These are phyloP conservation scores for Polytolypa hystricis DNA, from an alignment of 2,329 filamentous ascomycete genomes.

Conservation along the genomic window DNA sequence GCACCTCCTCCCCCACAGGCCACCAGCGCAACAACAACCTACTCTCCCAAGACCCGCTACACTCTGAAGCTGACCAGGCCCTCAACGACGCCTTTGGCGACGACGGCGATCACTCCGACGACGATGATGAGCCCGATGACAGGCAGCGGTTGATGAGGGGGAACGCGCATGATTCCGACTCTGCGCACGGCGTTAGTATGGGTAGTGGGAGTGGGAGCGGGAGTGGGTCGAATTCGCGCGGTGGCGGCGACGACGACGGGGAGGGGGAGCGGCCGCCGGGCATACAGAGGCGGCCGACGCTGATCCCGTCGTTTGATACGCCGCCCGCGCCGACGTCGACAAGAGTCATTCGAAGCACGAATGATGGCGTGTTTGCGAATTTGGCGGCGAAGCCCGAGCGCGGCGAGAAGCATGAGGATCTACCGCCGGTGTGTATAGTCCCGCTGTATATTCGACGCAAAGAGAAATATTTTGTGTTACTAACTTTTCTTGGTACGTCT, in stretches of 20 bases:
- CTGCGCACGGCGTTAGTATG: no score
- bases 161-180: slow-evolving; percentile 35
- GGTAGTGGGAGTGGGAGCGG: no score
- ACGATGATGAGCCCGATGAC: slow-evolving; percentile 66
- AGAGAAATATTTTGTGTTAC: not conserved
- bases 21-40: slow-evolving; percentile 33
- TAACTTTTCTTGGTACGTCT: slow-evolving; percentile 9
- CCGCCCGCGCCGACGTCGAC: slow-evolving; percentile 26
- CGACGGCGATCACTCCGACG: slow-evolving; percentile 60
- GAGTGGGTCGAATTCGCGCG: not conserved
- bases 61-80: slow-evolving; percentile 58
- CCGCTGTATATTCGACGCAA: not conserved
- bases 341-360: slow-evolving; percentile 42
- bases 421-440: slow-evolving; percentile 73
- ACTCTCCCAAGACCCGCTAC: slow-evolving; percentile 42
- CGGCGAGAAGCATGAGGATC: slow-evolving; percentile 73
- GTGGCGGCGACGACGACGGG: slow-evolving; percentile 8
- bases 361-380: slow-evolving; percentile 95
- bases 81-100: slow-evolving; percentile 88
- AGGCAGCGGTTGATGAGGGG: slow-evolving; percentile 75
- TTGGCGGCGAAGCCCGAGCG: slow-evolving; percentile 79
- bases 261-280: slow-evolving; percentile 13
- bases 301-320: slow-evolving; percentile 42
- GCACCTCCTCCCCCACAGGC: slow-evolving; percentile 56
- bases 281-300: slow-evolving; percentile 40